phyloP scores from a whole-genome alignment of 306 rosid species.

The Myrica gale region DNA sequence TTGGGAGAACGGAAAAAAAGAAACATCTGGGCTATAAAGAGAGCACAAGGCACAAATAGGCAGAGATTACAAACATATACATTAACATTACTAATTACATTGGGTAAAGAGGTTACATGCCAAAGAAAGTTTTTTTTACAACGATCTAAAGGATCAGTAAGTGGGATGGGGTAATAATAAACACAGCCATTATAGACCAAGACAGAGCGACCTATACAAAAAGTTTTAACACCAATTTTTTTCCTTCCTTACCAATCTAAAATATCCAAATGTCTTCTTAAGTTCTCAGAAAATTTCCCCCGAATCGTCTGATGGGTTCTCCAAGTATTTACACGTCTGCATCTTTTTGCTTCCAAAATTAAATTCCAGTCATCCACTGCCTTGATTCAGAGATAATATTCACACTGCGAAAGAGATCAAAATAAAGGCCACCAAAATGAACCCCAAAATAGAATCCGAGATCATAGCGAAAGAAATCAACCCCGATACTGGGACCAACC shows the following conservation, averaged over 20 bases:
- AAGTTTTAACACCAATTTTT: constrained; percentile 9
- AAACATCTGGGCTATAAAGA: not conserved
- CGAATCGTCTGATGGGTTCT: constrained; percentile 20
- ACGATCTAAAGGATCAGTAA: constrained; percentile 34
- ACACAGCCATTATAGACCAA: constrained; percentile 25
- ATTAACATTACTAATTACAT: constrained; percentile 6
- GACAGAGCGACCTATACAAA: constrained; percentile 34
- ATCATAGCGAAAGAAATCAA: constrained; percentile 11
- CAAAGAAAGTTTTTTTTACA: constrained; percentile 36
- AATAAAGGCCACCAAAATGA: constrained; percentile 18
- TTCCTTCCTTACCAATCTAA: constrained; percentile 17
- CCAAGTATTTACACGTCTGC: constrained; percentile 37
- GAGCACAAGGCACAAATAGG: too few species aligned
- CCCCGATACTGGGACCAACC: not conserved
- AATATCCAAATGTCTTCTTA: not conserved
- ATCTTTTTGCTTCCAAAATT: constrained; percentile 33
- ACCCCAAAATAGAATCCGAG: constrained; percentile 30
- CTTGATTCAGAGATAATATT: constrained; percentile 30
- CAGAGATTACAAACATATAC: constrained; percentile 4
- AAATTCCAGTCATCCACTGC: constrained; percentile 10
- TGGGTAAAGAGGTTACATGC: constrained; percentile 19
- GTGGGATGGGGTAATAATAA: constrained; percentile 12
- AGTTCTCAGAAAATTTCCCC: constrained; percentile 26
- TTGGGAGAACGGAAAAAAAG: too few species aligned
- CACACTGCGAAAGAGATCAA: constrained; percentile 31